Evolutionary conservation across 2,329 filamentous ascomycete species (phyloP), one percentile per base, ranked within the genome.

Genomic region (Coniosporium tulheliwenetii): DNA sequence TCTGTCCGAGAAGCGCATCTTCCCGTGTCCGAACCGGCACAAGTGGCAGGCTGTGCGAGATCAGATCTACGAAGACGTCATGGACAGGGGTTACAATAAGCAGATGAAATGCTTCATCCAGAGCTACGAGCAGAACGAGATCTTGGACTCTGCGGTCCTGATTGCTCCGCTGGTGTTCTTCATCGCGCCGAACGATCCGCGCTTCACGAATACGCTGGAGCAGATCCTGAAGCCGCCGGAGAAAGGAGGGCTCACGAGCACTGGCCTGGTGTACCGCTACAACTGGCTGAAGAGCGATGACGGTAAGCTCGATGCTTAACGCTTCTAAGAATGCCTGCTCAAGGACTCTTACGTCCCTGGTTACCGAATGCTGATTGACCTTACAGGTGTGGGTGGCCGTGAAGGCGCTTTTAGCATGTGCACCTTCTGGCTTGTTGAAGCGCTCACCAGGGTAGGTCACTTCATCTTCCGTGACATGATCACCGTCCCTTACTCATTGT

Each of bases 371-470:
- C 19, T 26, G 7, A 26, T 35, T 5, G 8, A n/a, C 12, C 32
- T 36, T 19, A 42, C 47, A 81, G 79, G 80, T 29, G 79, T 86
- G 8, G 79, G 80, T 32, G 81, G 81, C 13, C 68, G 71, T 39
- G 81, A 86, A 59, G 82, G 82, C 15, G 80, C 81, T 14, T 86
- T 86, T 54, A 77, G 72, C 52, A 85, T 86, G 80, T 85, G 81
- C 53, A 86, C 81, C 0, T 86, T 86, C 56, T 86, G 82, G 82
- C 72, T 85, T 0, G 79, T 86, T 10, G 82, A 86, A 59, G 80
- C 81, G 16, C 70, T 86, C 60, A 83, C 80, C 29, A 70, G 81
- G 30, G 80, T 80, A 47, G 63, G 71, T 48, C n/a, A 38, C 12
- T n/a, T 30, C 30, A 10, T 30, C 9, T 13, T 8, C 7, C 35